Conservation (phyloP, 257 asterid species). For the Primulina eburnea region DNA sequence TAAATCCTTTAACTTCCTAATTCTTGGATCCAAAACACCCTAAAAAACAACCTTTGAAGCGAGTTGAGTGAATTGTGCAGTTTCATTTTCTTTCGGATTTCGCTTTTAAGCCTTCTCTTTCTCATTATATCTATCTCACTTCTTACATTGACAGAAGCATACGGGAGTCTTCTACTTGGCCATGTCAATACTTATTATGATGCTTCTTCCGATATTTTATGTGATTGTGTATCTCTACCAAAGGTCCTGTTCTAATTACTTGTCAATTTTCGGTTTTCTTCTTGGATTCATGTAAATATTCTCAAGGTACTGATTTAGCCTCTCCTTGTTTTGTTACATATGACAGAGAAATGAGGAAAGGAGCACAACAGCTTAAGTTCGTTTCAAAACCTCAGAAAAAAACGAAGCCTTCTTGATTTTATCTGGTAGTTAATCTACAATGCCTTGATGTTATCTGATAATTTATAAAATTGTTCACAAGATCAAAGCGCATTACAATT, state of each 20-base stretch:
- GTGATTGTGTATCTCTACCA: slow-evolving; percentile 60
- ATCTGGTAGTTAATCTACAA: slow-evolving; percentile 20
- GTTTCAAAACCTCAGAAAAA: slow-evolving; percentile 54
- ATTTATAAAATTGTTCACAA: neutral
- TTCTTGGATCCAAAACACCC: neutral
- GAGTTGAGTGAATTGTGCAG: neutral
- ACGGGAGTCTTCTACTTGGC: slow-evolving; percentile 64
- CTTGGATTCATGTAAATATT: neutral
- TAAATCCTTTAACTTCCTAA: neutral
- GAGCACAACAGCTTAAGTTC: slow-evolving; percentile 70
- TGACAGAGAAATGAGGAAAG: slow-evolving; percentile 58
- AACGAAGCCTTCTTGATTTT: slow-evolving; percentile 62
- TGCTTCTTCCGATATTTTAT: slow-evolving; percentile 87
- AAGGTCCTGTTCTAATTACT: slow-evolving; percentile 52
- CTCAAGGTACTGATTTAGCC: slow-evolving; percentile 5
- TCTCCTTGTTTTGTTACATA: slow-evolving; percentile 21
- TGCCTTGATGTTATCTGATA: neutral
- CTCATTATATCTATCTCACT: slow-evolving; percentile 8
- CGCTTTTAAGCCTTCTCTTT: neutral
- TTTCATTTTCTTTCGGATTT: neutral
- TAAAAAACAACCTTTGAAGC: neutral
- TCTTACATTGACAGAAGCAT: slow-evolving; percentile 60
- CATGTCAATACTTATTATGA: slow-evolving; percentile 57
- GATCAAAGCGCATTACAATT: neutral
- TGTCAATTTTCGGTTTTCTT: slow-evolving; percentile 6